Evolutionary conservation across 2,329 filamentous ascomycete genomes (phyloP).

Genomic region (Macrophomina tecta): DNA sequence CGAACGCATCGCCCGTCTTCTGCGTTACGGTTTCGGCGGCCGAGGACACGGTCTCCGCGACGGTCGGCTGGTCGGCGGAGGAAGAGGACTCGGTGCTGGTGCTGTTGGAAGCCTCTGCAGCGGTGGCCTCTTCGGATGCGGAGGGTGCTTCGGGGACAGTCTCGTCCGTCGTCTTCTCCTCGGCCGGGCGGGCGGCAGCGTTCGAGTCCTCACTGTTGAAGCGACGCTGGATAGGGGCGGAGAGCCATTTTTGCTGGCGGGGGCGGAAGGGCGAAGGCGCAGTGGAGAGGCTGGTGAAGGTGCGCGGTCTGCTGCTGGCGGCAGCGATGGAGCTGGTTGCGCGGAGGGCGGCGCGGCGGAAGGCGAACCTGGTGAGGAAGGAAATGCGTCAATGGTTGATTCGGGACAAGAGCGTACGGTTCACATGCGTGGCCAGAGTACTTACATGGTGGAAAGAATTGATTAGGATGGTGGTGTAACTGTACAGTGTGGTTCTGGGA

Average conservation of each 20-base stretch:
- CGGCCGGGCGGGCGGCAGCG: slow-evolving; percentile 34
- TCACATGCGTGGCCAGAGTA: neutral
- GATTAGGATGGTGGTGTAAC: neutral
- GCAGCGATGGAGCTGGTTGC: slow-evolving; percentile 56
- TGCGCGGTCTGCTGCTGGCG: slow-evolving; percentile 49
- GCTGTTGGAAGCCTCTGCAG: neutral
- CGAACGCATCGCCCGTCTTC: neutral
- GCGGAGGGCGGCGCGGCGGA: slow-evolving; percentile 64
- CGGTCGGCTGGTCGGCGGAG: slow-evolving; percentile 4
- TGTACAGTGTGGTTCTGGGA: neutral
- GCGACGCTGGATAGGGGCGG: slow-evolving; percentile 51
- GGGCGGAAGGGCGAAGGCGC: slow-evolving; percentile 41
- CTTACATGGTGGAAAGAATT: slow-evolving; percentile 11
- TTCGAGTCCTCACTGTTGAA: slow-evolving; percentile 54
- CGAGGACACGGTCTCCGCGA: slow-evolving; percentile 31
- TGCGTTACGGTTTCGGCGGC: slow-evolving; percentile 33
- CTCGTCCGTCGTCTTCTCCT: slow-evolving; percentile 44
- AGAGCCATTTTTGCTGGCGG: slow-evolving; percentile 44
- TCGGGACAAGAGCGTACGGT: neutral
- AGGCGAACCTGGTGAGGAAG: slow-evolving; percentile 56
- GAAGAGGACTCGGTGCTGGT: neutral
- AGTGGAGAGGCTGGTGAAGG: slow-evolving; percentile 35
- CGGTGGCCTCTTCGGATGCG: slow-evolving; percentile 38
- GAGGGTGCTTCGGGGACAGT: slow-evolving; percentile 41
- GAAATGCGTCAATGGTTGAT: neutral